Percentiles rank a stretch among this genome's conserved stretches.
phyloP scores from a whole-genome alignment of 108 stramenopile genomes.

The Mediolabrus comicus region DNA sequence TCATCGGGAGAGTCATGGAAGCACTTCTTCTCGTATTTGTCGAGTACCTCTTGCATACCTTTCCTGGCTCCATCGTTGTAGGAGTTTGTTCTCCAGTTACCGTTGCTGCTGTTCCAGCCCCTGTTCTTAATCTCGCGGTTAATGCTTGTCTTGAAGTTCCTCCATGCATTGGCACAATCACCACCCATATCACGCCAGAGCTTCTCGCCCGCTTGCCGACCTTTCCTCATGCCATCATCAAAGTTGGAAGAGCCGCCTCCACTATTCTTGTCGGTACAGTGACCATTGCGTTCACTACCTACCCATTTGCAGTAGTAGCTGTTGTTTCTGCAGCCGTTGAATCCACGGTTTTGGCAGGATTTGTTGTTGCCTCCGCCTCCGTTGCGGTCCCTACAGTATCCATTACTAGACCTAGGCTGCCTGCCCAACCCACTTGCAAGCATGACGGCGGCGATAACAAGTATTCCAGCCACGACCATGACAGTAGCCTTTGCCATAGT shows the following conservation, averaged over 20 bases:
- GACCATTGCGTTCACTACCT: too few relatives aligned
- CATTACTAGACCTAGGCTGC: too few relatives aligned
- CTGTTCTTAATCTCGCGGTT: not conserved
- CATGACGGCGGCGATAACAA: too few relatives aligned
- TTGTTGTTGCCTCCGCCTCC: too few relatives aligned
- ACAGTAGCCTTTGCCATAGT: too few relatives aligned
- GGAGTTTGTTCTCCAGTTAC: not conserved
- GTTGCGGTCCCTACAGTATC: too few relatives aligned
- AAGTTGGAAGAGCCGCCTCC: not conserved
- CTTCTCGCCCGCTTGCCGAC: not conserved
- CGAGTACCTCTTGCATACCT: constrained; percentile 1
- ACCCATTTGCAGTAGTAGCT: too few relatives aligned
- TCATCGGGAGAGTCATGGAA: constrained; percentile 4
- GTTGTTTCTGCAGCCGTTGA: too few relatives aligned
- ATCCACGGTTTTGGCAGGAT: too few relatives aligned
- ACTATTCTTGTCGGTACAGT: too few relatives aligned
- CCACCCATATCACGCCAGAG: not conserved
- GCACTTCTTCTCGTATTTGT: constrained; percentile 5
- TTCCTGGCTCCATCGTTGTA: not conserved
- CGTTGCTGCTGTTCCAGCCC: not conserved
- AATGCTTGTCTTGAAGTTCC: not conserved
- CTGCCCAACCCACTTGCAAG: too few relatives aligned
- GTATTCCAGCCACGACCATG: too few relatives aligned
- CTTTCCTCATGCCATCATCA: not conserved
- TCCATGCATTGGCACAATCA: not conserved